Evolutionary conservation across 2,329 filamentous ascomycete genomes (phyloP).

Genomic region (Sporothrix euskadiensis): DNA sequence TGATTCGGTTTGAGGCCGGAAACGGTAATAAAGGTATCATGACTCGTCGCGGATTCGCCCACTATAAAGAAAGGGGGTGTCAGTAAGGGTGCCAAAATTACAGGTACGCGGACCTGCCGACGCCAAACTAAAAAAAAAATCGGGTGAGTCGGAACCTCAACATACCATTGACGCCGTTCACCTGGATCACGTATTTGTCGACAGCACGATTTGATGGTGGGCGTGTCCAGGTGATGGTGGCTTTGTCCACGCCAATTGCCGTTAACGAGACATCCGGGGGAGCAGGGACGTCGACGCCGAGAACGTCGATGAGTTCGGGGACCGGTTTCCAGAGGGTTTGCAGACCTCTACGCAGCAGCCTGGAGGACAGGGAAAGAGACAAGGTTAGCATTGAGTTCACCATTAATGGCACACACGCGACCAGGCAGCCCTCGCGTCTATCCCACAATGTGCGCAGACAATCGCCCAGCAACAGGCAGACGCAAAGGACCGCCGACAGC

Average conservation of each 20-base stretch:
- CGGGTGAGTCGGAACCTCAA: neutral
- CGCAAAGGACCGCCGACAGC: neutral
- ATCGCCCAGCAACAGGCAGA: neutral
- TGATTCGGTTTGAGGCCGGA: conserved; percentile 81
- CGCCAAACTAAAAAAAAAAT: neutral
- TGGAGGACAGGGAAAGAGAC: conserved; percentile 40
- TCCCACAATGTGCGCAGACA: neutral
- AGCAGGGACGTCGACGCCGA: conserved; percentile 91
- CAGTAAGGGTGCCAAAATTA: neutral
- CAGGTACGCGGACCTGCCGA: neutral
- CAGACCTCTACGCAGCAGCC: conserved; percentile 82
- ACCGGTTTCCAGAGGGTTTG: conserved; percentile 89
- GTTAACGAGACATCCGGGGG: conserved; percentile 87
- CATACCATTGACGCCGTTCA: conserved; percentile 89
- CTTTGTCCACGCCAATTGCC: conserved; percentile 81
- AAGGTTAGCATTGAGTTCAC: conserved; percentile 22
- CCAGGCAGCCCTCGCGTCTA: neutral
- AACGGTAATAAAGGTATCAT: conserved; percentile 87
- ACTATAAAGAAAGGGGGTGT: conserved; percentile 51
- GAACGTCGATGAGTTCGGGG: conserved; percentile 82
- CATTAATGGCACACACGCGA: neutral
- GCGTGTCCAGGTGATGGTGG: conserved; percentile 87
- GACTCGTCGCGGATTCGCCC: conserved; percentile 74
- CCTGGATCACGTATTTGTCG: conserved; percentile 84
- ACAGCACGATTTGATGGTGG: conserved; percentile 66